Conservation (phyloP, 2,329 filamentous ascomycete species). For the Trichoderma simmonsii region DNA sequence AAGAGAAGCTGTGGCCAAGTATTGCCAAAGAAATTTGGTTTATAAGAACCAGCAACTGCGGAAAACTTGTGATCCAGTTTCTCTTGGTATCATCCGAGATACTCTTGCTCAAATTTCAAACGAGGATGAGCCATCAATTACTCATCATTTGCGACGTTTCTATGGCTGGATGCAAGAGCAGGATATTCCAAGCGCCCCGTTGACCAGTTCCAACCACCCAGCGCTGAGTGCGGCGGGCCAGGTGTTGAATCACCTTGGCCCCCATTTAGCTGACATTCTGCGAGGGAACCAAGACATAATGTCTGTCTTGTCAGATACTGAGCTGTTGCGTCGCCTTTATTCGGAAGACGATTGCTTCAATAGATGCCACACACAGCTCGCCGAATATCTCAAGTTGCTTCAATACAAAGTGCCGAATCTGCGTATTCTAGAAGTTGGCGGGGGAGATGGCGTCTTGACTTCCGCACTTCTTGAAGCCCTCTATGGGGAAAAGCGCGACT, state of each 20-base stretch:
- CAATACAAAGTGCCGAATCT: slow-evolving; percentile 35
- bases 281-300: neutral
- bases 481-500: slow-evolving; percentile 19
- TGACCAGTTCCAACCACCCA: neutral
- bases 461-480: slow-evolving; percentile 25
- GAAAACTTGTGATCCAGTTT: neutral
- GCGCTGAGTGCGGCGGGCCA: neutral
- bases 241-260: slow-evolving; percentile 3
- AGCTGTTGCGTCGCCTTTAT: neutral
- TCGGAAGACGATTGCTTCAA: slow-evolving; percentile 13
- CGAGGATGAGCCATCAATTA: neutral
- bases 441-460: slow-evolving; percentile 35
- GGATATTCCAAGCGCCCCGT: neutral
- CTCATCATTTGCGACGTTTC: neutral
- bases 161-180: slow-evolving; percentile 11
- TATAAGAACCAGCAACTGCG: neutral
- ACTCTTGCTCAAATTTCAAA: slow-evolving; percentile 4
- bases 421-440: slow-evolving; percentile 39
- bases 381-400: slow-evolving; percentile 18
- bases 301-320: neutral
- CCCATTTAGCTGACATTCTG: neutral
- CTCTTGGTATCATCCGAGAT: neutral
- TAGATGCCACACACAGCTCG: slow-evolving; percentile 14
- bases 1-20: neutral
- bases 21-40: slow-evolving; percentile 2